phyloP scores from a whole-genome alignment of 495 filamentous ascomycete genomes.

The Lophium mytilinum region DNA sequence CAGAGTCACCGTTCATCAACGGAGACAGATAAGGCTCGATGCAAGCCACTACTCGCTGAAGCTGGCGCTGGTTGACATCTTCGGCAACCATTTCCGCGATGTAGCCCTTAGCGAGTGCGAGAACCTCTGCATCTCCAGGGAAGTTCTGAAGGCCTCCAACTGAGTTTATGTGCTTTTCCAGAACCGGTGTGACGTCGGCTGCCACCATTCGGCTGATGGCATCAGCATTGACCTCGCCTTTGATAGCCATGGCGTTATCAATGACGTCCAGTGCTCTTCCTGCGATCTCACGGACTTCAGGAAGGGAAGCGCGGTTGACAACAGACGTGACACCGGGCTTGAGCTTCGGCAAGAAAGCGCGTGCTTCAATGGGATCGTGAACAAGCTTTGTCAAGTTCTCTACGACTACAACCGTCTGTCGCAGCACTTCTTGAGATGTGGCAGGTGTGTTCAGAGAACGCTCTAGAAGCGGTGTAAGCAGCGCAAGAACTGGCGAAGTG shows the following conservation, averaged over 20 bases:
- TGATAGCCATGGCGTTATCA: slow-evolving; percentile 77
- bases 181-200: slow-evolving; percentile 66
- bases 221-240: slow-evolving; percentile 46
- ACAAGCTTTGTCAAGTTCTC: slow-evolving; percentile 99
- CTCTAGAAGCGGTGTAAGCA: slow-evolving; percentile 91
- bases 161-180: slow-evolving; percentile 68
- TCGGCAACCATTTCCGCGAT: slow-evolving; percentile 82
- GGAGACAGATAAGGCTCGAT: slow-evolving; percentile 67
- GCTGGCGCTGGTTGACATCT: slow-evolving; percentile 75
- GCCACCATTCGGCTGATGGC: slow-evolving; percentile 59
- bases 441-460: slow-evolving; percentile 81
- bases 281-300: slow-evolving; percentile 89
- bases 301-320: slow-evolving; percentile 78
- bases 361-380: slow-evolving; percentile 91
- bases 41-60: slow-evolving; percentile 58
- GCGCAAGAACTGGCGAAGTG: slow-evolving; percentile 94
- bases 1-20: slow-evolving; percentile 50
- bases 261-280: slow-evolving; percentile 76
- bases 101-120: slow-evolving; percentile 61
- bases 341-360: slow-evolving; percentile 92
- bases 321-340: slow-evolving; percentile 89
- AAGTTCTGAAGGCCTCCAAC: slow-evolving; percentile 51
- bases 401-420: slow-evolving; percentile 94
- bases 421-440: slow-evolving; percentile 88
- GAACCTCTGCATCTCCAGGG: slow-evolving; percentile 54